Evolutionary conservation across 345 rosid species (phyloP).

Genomic region (Psidium friedrichsthalianum): DNA sequence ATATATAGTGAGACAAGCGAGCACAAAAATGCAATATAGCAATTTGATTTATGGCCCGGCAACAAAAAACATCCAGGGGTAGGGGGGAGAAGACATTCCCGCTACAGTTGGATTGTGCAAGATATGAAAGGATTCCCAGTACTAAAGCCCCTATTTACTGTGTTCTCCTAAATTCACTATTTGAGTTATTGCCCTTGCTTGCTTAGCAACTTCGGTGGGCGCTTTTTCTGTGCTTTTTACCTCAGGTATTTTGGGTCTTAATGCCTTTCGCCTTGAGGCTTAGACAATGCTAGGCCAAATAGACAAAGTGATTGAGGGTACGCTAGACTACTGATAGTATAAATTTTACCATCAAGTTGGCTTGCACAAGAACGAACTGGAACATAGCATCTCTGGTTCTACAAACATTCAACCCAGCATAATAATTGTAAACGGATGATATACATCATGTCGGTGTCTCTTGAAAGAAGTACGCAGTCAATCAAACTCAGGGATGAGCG

Average conservation of each 20-base stretch:
- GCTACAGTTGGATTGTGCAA: not conserved
- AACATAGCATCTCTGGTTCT: not conserved
- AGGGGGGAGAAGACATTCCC: not conserved
- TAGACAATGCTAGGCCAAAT: not conserved
- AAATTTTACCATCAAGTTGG: not conserved
- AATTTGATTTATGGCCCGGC: not conserved
- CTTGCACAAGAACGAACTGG: not conserved
- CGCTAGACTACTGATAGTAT: not conserved
- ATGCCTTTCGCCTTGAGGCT: not conserved
- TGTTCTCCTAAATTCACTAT: not conserved
- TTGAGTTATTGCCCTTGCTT: not conserved
- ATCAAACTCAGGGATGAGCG: not conserved
- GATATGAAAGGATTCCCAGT: not conserved
- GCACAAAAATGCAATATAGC: not conserved
- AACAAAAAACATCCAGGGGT: not conserved
- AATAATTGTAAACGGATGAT: not conserved
- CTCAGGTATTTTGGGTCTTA: not conserved
- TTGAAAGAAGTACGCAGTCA: not conserved
- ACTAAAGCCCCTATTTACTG: not conserved
- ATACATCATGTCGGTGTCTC: not conserved
- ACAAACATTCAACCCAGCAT: not conserved
- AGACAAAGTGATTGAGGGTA: not conserved
- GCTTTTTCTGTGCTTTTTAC: not conserved
- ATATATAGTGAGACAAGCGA: not conserved
- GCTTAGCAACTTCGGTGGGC: not conserved